phyloP scores from a whole-genome alignment of 2,329 filamentous ascomycete species.

The Akanthomyces uredinophilus region DNA sequence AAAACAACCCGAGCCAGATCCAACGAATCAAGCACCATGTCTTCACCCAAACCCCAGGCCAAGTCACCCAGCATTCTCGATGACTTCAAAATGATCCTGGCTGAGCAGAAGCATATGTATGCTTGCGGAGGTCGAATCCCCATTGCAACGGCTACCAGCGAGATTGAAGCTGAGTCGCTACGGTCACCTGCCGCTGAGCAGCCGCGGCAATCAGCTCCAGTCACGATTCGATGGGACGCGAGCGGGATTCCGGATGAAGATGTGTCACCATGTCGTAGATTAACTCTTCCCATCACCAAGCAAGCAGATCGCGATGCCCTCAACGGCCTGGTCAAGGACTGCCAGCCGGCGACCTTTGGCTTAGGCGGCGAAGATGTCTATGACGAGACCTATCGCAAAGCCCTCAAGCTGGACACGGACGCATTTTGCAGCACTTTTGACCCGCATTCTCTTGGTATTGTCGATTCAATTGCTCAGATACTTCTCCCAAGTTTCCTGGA shows the following conservation, averaged over 20 bases:
- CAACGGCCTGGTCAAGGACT: neutral
- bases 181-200: neutral
- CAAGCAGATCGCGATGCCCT: neutral
- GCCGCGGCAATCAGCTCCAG: neutral
- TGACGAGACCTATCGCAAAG: conserved; percentile 49
- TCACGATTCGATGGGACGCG: neutral
- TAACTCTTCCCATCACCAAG: neutral
- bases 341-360: conserved; percentile 45
- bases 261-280: neutral
- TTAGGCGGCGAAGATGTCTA: conserved; percentile 38
- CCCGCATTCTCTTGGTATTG: conserved; percentile 47
- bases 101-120: neutral
- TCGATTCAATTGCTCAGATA: conserved; percentile 43
- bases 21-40: too few relatives aligned
- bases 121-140: neutral
- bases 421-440: conserved; percentile 46
- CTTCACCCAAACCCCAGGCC: too few relatives aligned
- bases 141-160: neutral
- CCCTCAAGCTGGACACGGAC: conserved; percentile 42
- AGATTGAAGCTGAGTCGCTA: neutral
- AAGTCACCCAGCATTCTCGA: neutral
- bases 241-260: too few relatives aligned
- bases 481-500: conserved; percentile 31
- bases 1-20: too few relatives aligned
- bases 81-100: neutral